Evolutionary conservation across 2,329 filamentous ascomycete species (phyloP), one percentile per base, ranked within the genome.

Genomic region (Diaporthe citriasiana): DNA sequence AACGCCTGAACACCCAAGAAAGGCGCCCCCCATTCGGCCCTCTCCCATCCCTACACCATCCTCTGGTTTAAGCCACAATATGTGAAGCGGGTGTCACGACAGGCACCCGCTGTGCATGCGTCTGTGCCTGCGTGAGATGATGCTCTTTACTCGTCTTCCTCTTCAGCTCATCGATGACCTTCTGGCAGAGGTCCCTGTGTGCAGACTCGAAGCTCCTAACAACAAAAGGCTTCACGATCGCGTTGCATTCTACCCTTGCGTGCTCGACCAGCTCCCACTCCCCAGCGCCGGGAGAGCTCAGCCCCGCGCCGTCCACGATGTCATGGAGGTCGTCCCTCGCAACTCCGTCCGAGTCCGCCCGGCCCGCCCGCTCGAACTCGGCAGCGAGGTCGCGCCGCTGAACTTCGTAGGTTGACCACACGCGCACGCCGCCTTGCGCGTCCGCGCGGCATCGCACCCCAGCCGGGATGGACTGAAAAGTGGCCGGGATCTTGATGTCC

Each of bases 381-480:
- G 72, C 65, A 17, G 53, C 65, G 17, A 69, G 72, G 40, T 70
- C 63, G 10, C 76, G 76, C 17, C 76, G 77, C 69, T 77, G 71
- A 2, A 83, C 80, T 72, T 81, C 79, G 76, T 83, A 84, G 30
- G 79, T 79, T 73, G 82, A 84, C 80, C 86, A 83, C 70, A 87
- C 82, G 22, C 81, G 80, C 30, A 87, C 85, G 50, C 85, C 85
- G 33, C 80, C 85, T 4, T 82, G 80, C 6, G 85, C 85, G 53
- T 84, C 80, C 65, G 84, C 85, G 51, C 86, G 81, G 70, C 83
- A 83, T n/a, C 86, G 82, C 40, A 85, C 79, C 63, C 86, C 86
- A 47, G 81, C 78, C 30, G 80, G 79, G 42, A 84, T 82, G 74
- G 79, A 81, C 77, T 87, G 86, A 75, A 87, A 86, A 38, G 85